Base-by-base conservation (phyloP, 2,329 filamentous ascomycete species). In the Colletotrichum theobromicola region DNA sequence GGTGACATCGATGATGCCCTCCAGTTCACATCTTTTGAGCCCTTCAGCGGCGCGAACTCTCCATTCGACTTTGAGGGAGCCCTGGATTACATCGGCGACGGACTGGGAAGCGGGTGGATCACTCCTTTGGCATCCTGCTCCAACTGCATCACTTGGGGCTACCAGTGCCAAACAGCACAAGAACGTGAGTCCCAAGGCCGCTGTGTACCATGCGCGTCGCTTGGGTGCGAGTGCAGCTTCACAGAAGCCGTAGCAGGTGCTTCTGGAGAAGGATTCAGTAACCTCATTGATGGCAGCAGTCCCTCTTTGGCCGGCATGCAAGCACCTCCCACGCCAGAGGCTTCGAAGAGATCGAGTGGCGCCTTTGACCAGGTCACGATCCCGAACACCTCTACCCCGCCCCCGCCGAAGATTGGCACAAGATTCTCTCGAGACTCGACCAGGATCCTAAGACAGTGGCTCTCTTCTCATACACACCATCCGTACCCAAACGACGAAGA, bases 341-440 rank as follows among this genome's bases (percentile, higher is more conserved):
- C 46, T 13, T 64, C 66, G 4, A 60, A 70, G 28, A 64, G 66
- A 26, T 65, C 46, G 26, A 70, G 58, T 35, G 65, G 50, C 2
- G 21, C 26, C 46, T 70, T 60, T 18, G 58, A 70, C 12, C 46
- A 46, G 9, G 16, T 35, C 16, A 63, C 60, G 4, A 6, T 15
- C 1, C 34, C 50, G 32, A 57, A 24, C n/a, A 50, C 50, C 12
- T 58, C 66, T 10, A 70, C 66, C 9, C 66, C 70, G 46, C 70
- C 70, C 6, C 70, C 66, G 16, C 77, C 77, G 7, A 80, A 79
- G 53, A 73, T 78, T 46, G 79, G 79, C 26, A 72, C 75, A 4
- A 74, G 79, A 34, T 80, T 80, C 73, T 78, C 79, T 4, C 65
- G 75, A 15, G 74, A 76, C 32, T 70, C 78, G 7, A 72, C 76